Evolutionary conservation across 768 basidiomycete species (phyloP).

Genomic region (Amanita thiersii): DNA sequence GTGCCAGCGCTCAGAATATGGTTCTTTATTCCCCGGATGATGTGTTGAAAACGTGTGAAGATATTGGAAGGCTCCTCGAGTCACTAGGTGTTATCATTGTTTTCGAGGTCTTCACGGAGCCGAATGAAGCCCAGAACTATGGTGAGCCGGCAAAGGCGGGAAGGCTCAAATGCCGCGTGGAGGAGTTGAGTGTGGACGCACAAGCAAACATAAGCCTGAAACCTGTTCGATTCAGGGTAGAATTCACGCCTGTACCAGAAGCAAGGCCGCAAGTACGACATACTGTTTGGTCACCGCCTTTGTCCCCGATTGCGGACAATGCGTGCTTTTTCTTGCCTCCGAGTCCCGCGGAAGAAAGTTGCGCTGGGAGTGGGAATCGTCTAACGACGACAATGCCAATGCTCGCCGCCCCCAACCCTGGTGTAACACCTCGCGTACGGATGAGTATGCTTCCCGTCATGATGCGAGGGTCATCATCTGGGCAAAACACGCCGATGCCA

Average conservation of each 20-base stretch:
- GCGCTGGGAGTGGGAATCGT: neutral
- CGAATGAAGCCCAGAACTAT: neutral
- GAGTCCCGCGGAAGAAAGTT: neutral
- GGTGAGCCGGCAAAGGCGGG: neutral
- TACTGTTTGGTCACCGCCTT: slow-evolving; percentile 11
- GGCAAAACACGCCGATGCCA: slow-evolving; percentile 10
- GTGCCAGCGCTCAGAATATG: slow-evolving; percentile 16
- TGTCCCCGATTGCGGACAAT: slow-evolving; percentile 15
- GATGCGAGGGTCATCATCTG: slow-evolving; percentile 2
- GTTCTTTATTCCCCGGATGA: slow-evolving; percentile 51
- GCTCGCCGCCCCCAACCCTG: slow-evolving; percentile 9
- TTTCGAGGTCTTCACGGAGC: neutral
- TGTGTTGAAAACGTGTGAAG: slow-evolving; percentile 51
- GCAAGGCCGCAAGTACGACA: slow-evolving; percentile 3
- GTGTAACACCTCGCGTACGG: slow-evolving; percentile 6
- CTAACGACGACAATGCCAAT: slow-evolving; percentile 7
- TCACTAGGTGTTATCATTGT: slow-evolving; percentile 51
- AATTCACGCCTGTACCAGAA: slow-evolving; percentile 37
- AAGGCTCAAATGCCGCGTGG: slow-evolving; percentile 40
- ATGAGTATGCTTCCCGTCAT: slow-evolving; percentile 8
- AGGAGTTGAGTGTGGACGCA: slow-evolving; percentile 34
- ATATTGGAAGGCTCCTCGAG: slow-evolving; percentile 57
- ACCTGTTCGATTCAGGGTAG: slow-evolving; percentile 76
- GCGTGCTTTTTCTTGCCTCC: slow-evolving; percentile 12
- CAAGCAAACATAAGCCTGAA: slow-evolving; percentile 49